Evolutionary conservation across 352 stramenopile genomes (phyloP).

Genomic region (Aphanomyces stellatus): DNA sequence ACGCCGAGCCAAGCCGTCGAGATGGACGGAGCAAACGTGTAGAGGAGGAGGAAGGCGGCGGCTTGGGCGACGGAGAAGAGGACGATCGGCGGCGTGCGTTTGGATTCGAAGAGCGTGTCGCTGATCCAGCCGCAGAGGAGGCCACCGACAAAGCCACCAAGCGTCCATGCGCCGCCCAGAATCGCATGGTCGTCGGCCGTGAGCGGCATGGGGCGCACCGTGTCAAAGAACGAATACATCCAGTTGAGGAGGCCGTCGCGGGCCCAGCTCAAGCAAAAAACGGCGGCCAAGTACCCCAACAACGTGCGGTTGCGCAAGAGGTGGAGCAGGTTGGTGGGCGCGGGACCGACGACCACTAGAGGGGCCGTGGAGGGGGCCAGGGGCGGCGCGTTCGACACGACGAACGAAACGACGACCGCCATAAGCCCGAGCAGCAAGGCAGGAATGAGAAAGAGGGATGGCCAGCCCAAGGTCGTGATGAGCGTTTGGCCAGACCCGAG

Average conservation of each 20-base stretch:
- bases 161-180: slow-evolving; percentile 60
- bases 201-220: slow-evolving; percentile 36
- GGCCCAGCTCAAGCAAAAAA: slow-evolving; percentile 65
- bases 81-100: slow-evolving; percentile 57
- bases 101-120: slow-evolving; percentile 50
- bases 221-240: slow-evolving; percentile 68
- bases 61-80: slow-evolving; percentile 60
- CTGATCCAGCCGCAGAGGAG: slow-evolving; percentile 62
- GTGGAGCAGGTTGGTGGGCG: background rate
- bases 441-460: slow-evolving; percentile 61
- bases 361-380: slow-evolving; percentile 25
- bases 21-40: slow-evolving; percentile 43
- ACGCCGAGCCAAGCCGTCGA: slow-evolving; percentile 39
- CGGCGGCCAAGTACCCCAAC: slow-evolving; percentile 45
- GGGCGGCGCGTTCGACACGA: slow-evolving; percentile 43
- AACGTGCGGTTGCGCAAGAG: slow-evolving; percentile 50
- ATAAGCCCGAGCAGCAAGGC: slow-evolving; percentile 37
- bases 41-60: slow-evolving; percentile 38
- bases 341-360: slow-evolving; percentile 21
- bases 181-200: slow-evolving; percentile 41
- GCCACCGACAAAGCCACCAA: slow-evolving; percentile 58
- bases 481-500: slow-evolving; percentile 49
- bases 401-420: slow-evolving; percentile 36
- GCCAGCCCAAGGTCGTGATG: slow-evolving; percentile 48
- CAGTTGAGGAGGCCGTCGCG: slow-evolving; percentile 65